These are phyloP conservation scores for Chalciporus sphaerocephalus DNA, from an alignment of 768 basidiomycete genomes.

Conservation along the genomic window DNA sequence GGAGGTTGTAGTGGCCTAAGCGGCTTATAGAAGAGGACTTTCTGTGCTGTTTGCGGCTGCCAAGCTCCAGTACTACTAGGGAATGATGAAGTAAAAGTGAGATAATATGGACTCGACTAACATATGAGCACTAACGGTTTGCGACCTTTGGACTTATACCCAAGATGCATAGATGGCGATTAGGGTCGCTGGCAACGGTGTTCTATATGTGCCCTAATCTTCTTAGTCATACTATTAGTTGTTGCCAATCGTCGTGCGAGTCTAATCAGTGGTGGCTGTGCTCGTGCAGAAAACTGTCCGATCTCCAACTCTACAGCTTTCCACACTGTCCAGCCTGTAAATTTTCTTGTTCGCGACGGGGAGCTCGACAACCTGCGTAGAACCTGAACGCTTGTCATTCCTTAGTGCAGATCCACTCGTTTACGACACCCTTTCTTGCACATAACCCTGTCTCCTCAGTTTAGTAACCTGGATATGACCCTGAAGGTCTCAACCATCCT, in stretches of 20 bases:
- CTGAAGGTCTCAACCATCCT: slow-evolving; percentile 27
- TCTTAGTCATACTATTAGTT: background rate
- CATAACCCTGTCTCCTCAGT: background rate
- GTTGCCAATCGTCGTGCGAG: background rate
- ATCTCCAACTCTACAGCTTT: background rate
- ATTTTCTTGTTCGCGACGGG: background rate
- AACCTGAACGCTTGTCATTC: slow-evolving; percentile 15
- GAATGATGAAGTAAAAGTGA: slow-evolving; percentile 15
- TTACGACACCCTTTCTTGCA: slow-evolving; percentile 7
- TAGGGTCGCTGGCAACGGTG: slow-evolving; percentile 8
- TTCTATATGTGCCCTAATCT: slow-evolving; percentile 18
- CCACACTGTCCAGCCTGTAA: too few relatives aligned
- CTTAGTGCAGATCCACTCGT: slow-evolving; percentile 19
- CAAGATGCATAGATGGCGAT: slow-evolving; percentile 10
- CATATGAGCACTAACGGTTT: slow-evolving; percentile 19
- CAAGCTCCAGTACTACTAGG: background rate
- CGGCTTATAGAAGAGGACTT: slow-evolving; percentile 7
- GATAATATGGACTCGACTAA: slow-evolving; percentile 18
- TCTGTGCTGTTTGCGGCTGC: slow-evolving; percentile 5
- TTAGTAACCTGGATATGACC: slow-evolving; percentile 14
- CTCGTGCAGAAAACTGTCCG: background rate
- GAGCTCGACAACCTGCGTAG: slow-evolving; percentile 2
- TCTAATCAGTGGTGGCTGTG: slow-evolving; percentile 8
- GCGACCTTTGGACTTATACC: slow-evolving; percentile 23
- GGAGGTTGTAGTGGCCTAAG: slow-evolving; percentile 4